A percentile compares a stretch with the other conserved stretches of the same genome.
Conservation (phyloP, 768 basidiomycete genomes). For the Coprinopsis marcescibilis region DNA sequence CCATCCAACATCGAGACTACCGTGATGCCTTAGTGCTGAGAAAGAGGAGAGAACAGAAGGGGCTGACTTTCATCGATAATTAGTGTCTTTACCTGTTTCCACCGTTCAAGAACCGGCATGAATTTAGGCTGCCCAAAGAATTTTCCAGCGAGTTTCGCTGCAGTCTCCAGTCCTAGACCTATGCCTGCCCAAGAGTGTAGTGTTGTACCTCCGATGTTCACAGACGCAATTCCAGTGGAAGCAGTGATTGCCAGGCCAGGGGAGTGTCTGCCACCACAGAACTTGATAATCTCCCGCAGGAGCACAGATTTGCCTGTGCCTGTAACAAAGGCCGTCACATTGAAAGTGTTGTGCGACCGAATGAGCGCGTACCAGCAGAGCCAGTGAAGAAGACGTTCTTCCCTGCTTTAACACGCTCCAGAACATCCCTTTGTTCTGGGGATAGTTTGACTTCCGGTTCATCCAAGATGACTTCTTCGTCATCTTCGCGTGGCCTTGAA, state of each 20-base stretch:
- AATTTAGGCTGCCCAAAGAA: slow-evolving; percentile 37
- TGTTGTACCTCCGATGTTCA: slow-evolving; percentile 79
- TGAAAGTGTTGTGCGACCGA: not conserved
- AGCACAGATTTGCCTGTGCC: slow-evolving; percentile 84
- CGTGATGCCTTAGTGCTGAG: not conserved
- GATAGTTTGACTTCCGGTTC: slow-evolving; percentile 34
- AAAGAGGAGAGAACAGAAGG: not conserved
- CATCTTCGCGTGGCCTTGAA: not conserved
- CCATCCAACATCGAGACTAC: not conserved
- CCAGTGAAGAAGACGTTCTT: slow-evolving; percentile 83
- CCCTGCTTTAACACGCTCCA: slow-evolving; percentile 49
- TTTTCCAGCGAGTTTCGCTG: slow-evolving; percentile 48
- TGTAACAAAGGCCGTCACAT: slow-evolving; percentile 18
- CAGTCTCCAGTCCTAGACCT: slow-evolving; percentile 59
- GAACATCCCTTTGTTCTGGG: slow-evolving; percentile 43
- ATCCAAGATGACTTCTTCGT: slow-evolving; percentile 2
- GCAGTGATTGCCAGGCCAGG: slow-evolving; percentile 67
- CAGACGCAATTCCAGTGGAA: slow-evolving; percentile 72
- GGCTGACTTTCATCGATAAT: slow-evolving; percentile 81
- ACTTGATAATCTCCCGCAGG: slow-evolving; percentile 63
- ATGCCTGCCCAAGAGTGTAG: slow-evolving; percentile 83
- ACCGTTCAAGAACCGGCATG: slow-evolving; percentile 44
- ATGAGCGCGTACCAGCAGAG: slow-evolving; percentile 55
- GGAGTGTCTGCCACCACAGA: slow-evolving; percentile 27
- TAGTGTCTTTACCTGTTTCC: slow-evolving; percentile 57